Conservation (phyloP, 371 early-diverging fungal species). For the Mucor irregularis region DNA sequence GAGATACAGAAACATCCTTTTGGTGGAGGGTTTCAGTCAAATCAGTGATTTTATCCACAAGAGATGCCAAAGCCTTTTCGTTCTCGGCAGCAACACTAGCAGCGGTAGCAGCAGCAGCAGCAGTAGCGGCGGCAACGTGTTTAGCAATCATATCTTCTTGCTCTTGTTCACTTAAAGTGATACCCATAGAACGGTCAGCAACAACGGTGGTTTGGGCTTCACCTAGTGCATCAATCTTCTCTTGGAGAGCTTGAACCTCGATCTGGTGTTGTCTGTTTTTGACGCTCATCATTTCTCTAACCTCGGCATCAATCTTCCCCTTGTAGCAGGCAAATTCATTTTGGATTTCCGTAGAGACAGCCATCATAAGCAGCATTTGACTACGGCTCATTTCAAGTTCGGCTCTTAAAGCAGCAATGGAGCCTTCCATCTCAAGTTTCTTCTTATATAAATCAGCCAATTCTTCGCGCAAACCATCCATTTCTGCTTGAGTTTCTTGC, state of each 20-base stretch:
- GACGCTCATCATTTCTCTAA: slow-evolving; percentile 4
- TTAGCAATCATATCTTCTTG: too few species aligned
- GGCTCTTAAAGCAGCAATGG: slow-evolving; percentile 21
- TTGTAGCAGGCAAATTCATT: slow-evolving; percentile 27
- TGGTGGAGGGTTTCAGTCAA: not conserved
- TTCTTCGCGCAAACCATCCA: slow-evolving; percentile 19
- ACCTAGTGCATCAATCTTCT: too few species aligned
- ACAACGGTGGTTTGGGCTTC: not conserved
- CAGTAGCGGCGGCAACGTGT: not conserved
- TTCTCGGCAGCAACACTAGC: not conserved
- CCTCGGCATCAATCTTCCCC: slow-evolving; percentile 3
- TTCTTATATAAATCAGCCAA: slow-evolving; percentile 10
- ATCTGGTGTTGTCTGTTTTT: slow-evolving; percentile 12
- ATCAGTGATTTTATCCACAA: not conserved
- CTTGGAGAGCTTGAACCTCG: slow-evolving; percentile 12
- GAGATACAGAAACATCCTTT: not conserved
- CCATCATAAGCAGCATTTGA: slow-evolving; percentile 34
- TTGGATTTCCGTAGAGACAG: slow-evolving; percentile 35
- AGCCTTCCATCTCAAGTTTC: slow-evolving; percentile 19
- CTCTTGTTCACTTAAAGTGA: not conserved
- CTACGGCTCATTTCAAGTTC: slow-evolving; percentile 30
- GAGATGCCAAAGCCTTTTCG: not conserved
- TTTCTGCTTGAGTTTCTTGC: slow-evolving; percentile 8
- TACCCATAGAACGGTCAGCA: not conserved
- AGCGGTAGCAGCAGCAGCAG: not conserved